Evolutionary conservation across 2,329 filamentous ascomycete species (phyloP), one percentile per base, ranked within the genome.

Genomic region (Epichloe coenophiala): DNA sequence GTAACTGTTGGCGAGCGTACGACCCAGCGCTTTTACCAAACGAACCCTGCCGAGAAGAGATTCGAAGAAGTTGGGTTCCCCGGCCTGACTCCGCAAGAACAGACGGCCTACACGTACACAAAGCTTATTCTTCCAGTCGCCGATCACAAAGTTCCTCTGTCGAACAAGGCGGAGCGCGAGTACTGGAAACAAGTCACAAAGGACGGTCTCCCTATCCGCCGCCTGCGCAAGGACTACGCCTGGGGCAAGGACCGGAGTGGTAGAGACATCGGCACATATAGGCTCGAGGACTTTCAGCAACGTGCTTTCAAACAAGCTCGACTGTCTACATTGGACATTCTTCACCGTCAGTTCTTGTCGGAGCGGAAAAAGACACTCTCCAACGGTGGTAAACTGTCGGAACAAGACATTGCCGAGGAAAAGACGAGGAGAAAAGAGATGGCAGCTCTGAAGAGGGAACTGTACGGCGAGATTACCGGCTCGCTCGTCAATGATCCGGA

Each of bases 401-500:
- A 64, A 8, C 65, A 70, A 37, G 73, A 76, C 15, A 56, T 74
- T 12, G 60, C 69, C 43, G 60, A 68, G 42, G 77, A 81, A 60
- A 72, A 64, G 53, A 57, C 61, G 49, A 63, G 76, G 42, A 65
- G 77, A 39, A 63, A 62, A 23, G 71, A 74, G 45, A 81, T 81
- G 71, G 72, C 77, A 2, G 57, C 59, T 3, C 61, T 80, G 40
- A 69, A 64, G 51, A 68, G 66, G 56, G 75, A 79, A 45, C 65
- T 81, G 11, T 79, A 80, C 58, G 76, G 77, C 13, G 63, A 70
- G 52, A 71, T 67, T 51, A 66, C 64, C 45, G 72, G 71, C 8
- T 56, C 68, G 60, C 57, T 70, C 42, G 74, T 77, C 48, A 72
- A 76, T 54, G 82, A 90, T 65, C 82, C 87, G 1, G 76, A 75